Percentiles rank a stretch among this genome's conserved stretches.
These are phyloP conservation scores for Phaeotremella fagi DNA, from an alignment of 768 basidiomycete species.

Conservation along the genomic window DNA sequence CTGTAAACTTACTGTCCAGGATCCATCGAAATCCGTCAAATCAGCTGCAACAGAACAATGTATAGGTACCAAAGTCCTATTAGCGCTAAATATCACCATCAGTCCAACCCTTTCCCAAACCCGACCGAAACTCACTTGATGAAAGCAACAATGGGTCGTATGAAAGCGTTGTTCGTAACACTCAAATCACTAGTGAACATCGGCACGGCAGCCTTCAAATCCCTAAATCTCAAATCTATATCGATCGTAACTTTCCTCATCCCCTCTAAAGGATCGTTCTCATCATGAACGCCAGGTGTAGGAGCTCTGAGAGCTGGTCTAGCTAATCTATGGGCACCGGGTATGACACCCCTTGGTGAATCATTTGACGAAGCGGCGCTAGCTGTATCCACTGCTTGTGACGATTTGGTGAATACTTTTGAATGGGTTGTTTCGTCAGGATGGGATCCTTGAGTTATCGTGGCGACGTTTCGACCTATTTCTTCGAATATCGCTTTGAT, in stretches of 20 bases:
- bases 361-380: slow-evolving; percentile 15
- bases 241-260: slow-evolving; percentile 58
- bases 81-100: slow-evolving; percentile 58
- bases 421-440: slow-evolving; percentile 16
- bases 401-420: not conserved
- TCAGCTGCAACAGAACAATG: slow-evolving; percentile 82
- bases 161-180: slow-evolving; percentile 85
- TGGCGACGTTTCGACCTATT: slow-evolving; percentile 77
- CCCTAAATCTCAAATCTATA: slow-evolving; percentile 88
- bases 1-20: slow-evolving; percentile 74
- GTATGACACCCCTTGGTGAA: slow-evolving; percentile 61
- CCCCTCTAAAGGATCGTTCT: slow-evolving; percentile 24
- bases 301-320: slow-evolving; percentile 80
- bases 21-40: slow-evolving; percentile 83
- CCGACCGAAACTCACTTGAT: slow-evolving; percentile 68
- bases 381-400: slow-evolving; percentile 15
- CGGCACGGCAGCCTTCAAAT: slow-evolving; percentile 91
- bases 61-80: slow-evolving; percentile 89
- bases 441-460: slow-evolving; percentile 37
- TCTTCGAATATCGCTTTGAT: slow-evolving; percentile 82
- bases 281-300: slow-evolving; percentile 1
- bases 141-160: slow-evolving; percentile 94
- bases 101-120: slow-evolving; percentile 1
- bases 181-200: slow-evolving; percentile 82
- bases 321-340: slow-evolving; percentile 78